Conservation (phyloP, 495 filamentous ascomycete genomes). For the Symbiotaphrina buchneri region DNA sequence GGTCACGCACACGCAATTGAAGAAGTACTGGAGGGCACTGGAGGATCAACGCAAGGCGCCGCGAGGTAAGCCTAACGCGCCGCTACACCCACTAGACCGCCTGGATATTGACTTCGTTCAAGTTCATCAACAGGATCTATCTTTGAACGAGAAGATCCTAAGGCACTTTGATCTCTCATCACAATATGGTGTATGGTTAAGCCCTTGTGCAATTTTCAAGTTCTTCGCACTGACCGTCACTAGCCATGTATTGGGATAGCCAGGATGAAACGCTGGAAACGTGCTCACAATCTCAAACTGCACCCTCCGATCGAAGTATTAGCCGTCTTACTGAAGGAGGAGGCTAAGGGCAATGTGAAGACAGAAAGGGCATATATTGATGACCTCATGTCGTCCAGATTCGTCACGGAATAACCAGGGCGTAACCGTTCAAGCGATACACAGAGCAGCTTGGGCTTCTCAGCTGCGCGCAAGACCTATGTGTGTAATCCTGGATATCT, state of each 20-base stretch:
- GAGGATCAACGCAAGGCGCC: constrained; percentile 34
- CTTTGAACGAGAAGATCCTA: constrained; percentile 60
- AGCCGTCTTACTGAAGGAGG: constrained; percentile 55
- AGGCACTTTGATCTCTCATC: constrained; percentile 72
- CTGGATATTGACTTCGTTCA: constrained; percentile 5
- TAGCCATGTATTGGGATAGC: constrained; percentile 79
- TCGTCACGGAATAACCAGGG: constrained; percentile 4
- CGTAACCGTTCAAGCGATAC: too few species aligned
- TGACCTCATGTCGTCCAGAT: constrained; percentile 34
- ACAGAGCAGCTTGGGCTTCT: too few species aligned
- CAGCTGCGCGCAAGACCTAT: too few species aligned
- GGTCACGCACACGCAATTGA: constrained; percentile 38
- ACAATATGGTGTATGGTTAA: constrained; percentile 63
- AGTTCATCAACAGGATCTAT: constrained; percentile 55
- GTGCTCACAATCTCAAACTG: constrained; percentile 56
- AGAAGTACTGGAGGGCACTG: constrained; percentile 46
- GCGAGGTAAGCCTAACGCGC: constrained; percentile 20
- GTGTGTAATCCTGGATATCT: too few species aligned
- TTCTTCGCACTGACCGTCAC: constrained; percentile 1
- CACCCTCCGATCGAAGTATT: constrained; percentile 85
- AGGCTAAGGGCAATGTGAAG: constrained; percentile 24
- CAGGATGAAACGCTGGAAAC: constrained; percentile 66
- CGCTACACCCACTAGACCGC: not conserved
- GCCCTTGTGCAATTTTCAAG: constrained; percentile 2
- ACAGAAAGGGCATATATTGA: constrained; percentile 57